These are phyloP conservation scores for Epithele typhae DNA, from an alignment of 768 basidiomycete species.

Conservation along the genomic window DNA sequence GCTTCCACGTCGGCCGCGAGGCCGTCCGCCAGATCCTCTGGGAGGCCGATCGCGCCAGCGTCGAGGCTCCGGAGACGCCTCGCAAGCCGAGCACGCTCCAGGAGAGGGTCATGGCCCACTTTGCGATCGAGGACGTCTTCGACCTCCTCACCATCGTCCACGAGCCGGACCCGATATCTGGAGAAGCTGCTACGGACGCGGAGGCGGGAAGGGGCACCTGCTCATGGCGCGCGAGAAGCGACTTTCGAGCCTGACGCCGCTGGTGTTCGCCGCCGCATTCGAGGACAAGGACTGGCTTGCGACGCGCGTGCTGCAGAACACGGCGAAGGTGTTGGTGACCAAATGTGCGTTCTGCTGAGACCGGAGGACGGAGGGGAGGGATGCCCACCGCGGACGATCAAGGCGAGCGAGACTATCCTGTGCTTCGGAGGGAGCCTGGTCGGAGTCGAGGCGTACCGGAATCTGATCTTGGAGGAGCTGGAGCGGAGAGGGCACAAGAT, in stretches of 20 bases:
- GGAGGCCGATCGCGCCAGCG: constrained; percentile 48
- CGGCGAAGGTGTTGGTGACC: constrained; percentile 53
- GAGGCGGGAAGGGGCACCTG: constrained; percentile 17
- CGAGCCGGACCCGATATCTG: constrained; percentile 47
- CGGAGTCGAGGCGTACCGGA: constrained; percentile 56
- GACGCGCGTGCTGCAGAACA: constrained; percentile 47
- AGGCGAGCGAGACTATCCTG: constrained; percentile 53
- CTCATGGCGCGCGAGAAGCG: constrained; percentile 60
- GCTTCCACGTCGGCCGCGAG: constrained; percentile 75
- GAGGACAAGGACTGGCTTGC: constrained; percentile 64
- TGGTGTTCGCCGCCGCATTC: constrained; percentile 79
- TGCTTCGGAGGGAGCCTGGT: constrained; percentile 81
- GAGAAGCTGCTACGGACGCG: constrained; percentile 22
- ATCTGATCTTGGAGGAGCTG: constrained; percentile 51
- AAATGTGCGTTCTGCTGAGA: constrained; percentile 52
- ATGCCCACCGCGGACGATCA: constrained; percentile 29
- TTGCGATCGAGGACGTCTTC: constrained; percentile 51
- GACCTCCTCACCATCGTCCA: constrained; percentile 67
- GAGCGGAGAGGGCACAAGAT: constrained; percentile 57
- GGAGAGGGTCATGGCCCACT: constrained; percentile 45
- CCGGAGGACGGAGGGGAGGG: constrained; percentile 23
- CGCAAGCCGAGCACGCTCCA: constrained; percentile 31
- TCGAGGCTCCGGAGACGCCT: constrained; percentile 19
- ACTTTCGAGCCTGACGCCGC: constrained; percentile 65
- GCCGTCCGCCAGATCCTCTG: constrained; percentile 63